These are phyloP conservation scores for Uromyces viciae-fabae DNA, from an alignment of 1,284 basidiomycete genomes.

Conservation along the genomic window DNA sequence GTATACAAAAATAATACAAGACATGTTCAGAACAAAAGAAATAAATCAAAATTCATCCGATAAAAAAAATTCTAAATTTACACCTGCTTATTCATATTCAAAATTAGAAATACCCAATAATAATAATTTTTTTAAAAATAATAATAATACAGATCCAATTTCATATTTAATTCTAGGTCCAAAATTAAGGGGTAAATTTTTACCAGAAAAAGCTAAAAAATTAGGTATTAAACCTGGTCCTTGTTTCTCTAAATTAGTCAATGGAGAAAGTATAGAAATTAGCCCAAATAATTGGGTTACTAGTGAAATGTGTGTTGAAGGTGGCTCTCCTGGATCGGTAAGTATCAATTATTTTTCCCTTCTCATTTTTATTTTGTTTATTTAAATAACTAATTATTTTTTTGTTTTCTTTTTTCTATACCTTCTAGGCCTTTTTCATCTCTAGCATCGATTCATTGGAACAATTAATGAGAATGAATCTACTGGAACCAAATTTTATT, in stretches of 20 bases:
- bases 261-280: constrained; percentile 30
- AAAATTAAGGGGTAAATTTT: constrained; percentile 30
- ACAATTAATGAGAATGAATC: constrained; percentile 6
- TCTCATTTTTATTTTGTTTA: neutral
- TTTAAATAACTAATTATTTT: neutral
- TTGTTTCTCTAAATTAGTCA: constrained; percentile 27
- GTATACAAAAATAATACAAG: constrained; percentile 24
- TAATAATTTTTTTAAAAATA: neutral
- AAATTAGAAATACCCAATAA: neutral
- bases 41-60: neutral
- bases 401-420: too few species aligned
- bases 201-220: constrained; percentile 28
- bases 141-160: constrained; percentile 6
- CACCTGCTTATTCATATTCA: constrained; percentile 39
- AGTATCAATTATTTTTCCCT: neutral
- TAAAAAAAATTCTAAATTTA: neutral
- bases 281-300: neutral
- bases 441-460: constrained; percentile 26
- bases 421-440: constrained; percentile 43
- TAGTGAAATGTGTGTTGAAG: constrained; percentile 38
- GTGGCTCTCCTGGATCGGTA: constrained; percentile 39
- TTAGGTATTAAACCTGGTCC: constrained; percentile 40
- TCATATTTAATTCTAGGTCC: constrained; percentile 41
- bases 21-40: constrained; percentile 37
- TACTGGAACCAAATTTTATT: constrained; percentile 10